phyloP scores from a whole-genome alignment of 768 basidiomycete genomes.

The Boletales sp. region DNA sequence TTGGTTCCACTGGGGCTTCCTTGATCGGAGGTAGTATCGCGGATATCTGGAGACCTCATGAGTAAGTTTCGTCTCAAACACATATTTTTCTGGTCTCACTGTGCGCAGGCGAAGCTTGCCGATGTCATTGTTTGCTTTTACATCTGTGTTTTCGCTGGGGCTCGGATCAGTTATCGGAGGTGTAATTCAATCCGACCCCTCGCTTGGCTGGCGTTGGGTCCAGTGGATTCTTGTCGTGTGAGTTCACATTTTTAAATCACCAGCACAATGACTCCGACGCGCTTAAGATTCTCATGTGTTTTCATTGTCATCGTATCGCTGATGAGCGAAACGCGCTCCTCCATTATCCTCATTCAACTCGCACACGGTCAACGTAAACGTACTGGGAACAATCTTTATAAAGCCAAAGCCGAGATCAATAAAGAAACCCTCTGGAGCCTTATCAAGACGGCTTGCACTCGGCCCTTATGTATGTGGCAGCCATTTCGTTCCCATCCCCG shows the following conservation, averaged over 20 bases:
- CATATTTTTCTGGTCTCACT: background rate
- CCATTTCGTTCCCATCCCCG: background rate
- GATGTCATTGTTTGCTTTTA: slow-evolving; percentile 66
- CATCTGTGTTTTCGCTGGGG: slow-evolving; percentile 54
- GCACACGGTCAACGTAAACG: slow-evolving; percentile 62
- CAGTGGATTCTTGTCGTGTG: slow-evolving; percentile 74
- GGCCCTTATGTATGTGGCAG: slow-evolving; percentile 58
- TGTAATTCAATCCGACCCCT: slow-evolving; percentile 53
- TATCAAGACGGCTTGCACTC: slow-evolving; percentile 64
- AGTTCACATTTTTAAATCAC: background rate
- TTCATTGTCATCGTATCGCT: slow-evolving; percentile 49
- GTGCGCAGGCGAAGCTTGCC: slow-evolving; percentile 61
- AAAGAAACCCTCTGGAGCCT: slow-evolving; percentile 48
- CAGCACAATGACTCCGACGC: background rate
- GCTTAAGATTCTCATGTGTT: slow-evolving; percentile 45
- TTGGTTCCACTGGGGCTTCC: slow-evolving; percentile 60
- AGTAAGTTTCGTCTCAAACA: slow-evolving; percentile 38
- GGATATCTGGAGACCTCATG: slow-evolving; percentile 62
- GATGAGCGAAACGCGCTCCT: slow-evolving; percentile 69
- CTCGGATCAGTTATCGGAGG: slow-evolving; percentile 62
- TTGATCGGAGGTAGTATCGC: slow-evolving; percentile 69
- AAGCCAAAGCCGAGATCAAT: slow-evolving; percentile 61
- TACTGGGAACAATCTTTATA: slow-evolving; percentile 58
- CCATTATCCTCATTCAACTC: slow-evolving; percentile 64
- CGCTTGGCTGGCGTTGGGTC: slow-evolving; percentile 74